Evolutionary conservation across 257 asterid genomes (phyloP).

Genomic region (Fraxinus americana): DNA sequence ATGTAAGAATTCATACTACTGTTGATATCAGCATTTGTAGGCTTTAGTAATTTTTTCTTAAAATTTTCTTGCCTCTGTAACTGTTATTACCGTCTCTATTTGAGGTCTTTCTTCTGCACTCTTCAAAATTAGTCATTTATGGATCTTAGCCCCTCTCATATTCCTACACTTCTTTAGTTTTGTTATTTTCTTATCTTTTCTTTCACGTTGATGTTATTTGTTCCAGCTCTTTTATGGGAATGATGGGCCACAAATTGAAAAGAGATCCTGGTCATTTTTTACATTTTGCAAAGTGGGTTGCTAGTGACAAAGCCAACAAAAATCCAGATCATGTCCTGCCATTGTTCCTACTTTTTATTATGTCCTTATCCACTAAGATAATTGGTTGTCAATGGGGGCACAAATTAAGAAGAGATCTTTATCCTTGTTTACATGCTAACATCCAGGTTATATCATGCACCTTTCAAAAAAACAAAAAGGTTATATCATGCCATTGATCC

Average conservation of each 20-base stretch:
- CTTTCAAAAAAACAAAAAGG: too few relatives aligned
- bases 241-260: constrained; percentile 5
- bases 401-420: neutral
- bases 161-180: constrained; percentile 3
- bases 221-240: constrained; percentile 4
- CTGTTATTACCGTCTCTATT: neutral
- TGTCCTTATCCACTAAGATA: neutral
- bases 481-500: neutral
- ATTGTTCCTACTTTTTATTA: neutral
- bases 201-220: neutral
- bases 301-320: constrained; percentile 3
- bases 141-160: neutral
- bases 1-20: constrained; percentile 55
- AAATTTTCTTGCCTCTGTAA: constrained; percentile 4
- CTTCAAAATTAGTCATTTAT: neutral
- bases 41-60: constrained; percentile 18
- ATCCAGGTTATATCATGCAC: neutral
- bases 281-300: constrained; percentile 4
- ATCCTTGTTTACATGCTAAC: neutral
- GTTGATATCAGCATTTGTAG: constrained; percentile 28
- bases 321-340: neutral
- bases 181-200: neutral
- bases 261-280: neutral
- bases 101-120: constrained; percentile 8
- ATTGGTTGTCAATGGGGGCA: neutral